Percentiles rank a stretch among this genome's conserved stretches.
phyloP scores from a whole-genome alignment of 495 filamentous ascomycete genomes.

The Hapsidospora chrysogenum region DNA sequence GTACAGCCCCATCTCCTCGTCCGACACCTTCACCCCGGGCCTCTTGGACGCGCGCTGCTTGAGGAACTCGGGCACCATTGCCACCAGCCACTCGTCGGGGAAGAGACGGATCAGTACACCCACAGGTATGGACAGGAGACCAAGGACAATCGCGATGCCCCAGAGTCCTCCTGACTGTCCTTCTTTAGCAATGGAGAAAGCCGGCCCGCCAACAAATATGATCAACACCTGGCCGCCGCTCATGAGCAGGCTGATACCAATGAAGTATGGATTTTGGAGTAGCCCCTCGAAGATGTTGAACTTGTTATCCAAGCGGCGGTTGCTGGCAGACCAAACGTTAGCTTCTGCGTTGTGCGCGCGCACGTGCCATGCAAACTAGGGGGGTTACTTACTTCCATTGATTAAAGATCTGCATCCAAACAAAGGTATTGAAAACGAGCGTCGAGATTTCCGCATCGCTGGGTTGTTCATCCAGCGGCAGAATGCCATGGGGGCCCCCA shows the following conservation, averaged over 20 bases:
- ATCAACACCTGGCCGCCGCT: conserved; percentile 68
- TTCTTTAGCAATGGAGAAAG: conserved; percentile 48
- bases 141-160: conserved; percentile 58
- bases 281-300: conserved; percentile 84
- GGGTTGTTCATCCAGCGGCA: conserved; percentile 2
- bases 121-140: conserved; percentile 55
- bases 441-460: conserved; percentile 33
- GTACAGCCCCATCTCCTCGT: conserved; percentile 60
- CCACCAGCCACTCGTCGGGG: conserved; percentile 36
- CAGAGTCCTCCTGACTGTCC: conserved; percentile 50
- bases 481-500: conserved; percentile 25
- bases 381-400: too few species aligned
- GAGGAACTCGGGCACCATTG: conserved; percentile 50
- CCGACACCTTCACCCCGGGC: conserved; percentile 45
- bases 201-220: conserved; percentile 53
- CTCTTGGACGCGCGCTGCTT: conserved; percentile 39
- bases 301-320: conserved; percentile 73
- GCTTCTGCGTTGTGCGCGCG: too few species aligned
- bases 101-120: conserved; percentile 53
- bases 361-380: too few species aligned
- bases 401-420: conserved; percentile 97
- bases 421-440: conserved; percentile 84
- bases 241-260: conserved; percentile 69
- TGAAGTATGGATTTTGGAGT: conserved; percentile 61
- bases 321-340: too few species aligned